Evolutionary conservation across 305 asterid genomes (phyloP), one percentile per base, ranked within the genome.

Genomic region (Nicotiana rustica): DNA sequence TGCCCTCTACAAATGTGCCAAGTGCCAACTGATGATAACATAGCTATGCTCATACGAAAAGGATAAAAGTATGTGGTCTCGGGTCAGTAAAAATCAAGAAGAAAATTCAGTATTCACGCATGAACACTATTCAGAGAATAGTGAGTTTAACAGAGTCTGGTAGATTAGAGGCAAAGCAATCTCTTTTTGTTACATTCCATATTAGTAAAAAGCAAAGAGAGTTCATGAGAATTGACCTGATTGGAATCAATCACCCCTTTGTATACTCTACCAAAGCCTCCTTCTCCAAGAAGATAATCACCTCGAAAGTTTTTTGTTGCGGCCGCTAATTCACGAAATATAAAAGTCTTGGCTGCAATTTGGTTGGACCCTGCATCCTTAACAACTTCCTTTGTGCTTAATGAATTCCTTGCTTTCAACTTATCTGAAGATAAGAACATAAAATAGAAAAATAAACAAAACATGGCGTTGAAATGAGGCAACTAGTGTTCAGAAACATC

Each of bases 371-470:
- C 79, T 81, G 67, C 69, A 35, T 81, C 84, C 55, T 81, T 68
- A 36, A 29, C 73, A 64, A 66, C 85, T 44, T 89, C 92, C 71
- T 82, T 79, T 25, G 82, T 38, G 69, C 66, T 78, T 14, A 69
- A 71, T 29, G 81, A 62, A 13, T 69, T 81, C 80, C 80, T 88
- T 35, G 61, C 29, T 87, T 79, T 88, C 69, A 83, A 80, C 84
- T 89, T 90, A 84, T 84, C 95, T 91, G 86, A 82, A 84, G 69
- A 70, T 64, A 81, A 62, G 84, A 85, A 55, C 68, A 56, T 44
- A 62, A 17, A 29, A 10, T 18, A 78, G 31, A 35, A 62, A 19
- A 80, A 73, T 65, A 79, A 82, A 14, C 25, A 71, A 79, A n/a
- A 33, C 56, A 59, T 80, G 71, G 13, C n/a, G 47, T 55, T 49